Conservation (phyloP, 2,329 filamentous ascomycete species). For the Talaromyces piceae region DNA sequence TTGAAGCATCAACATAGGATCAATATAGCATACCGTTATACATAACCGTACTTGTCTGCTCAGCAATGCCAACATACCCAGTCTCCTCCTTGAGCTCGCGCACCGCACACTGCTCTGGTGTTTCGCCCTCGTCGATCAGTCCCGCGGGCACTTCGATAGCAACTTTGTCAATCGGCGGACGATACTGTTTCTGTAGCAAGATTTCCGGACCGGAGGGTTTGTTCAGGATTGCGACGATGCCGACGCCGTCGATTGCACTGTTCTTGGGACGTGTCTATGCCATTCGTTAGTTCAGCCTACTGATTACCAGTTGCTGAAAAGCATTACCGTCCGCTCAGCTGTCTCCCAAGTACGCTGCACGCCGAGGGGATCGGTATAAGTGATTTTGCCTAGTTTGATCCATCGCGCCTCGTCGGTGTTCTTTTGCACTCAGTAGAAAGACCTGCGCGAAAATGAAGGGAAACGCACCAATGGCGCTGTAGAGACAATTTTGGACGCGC, state of each 20-base stretch:
- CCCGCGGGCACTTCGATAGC: slow-evolving; percentile 54
- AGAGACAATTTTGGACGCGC: slow-evolving; percentile 8
- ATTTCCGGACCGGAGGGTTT: slow-evolving; percentile 28
- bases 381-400: slow-evolving; percentile 36
- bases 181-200: slow-evolving; percentile 50
- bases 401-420: slow-evolving; percentile 34
- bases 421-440: slow-evolving; percentile 16
- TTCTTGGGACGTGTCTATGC: slow-evolving; percentile 42
- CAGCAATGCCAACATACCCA: slow-evolving; percentile 45
- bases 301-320: not conserved
- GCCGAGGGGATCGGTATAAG: slow-evolving; percentile 37
- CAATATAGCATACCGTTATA: slow-evolving; percentile 35
- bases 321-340: slow-evolving; percentile 34
- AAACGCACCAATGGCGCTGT: slow-evolving; percentile 8
- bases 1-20: no score
- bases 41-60: slow-evolving; percentile 37
- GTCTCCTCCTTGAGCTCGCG: slow-evolving; percentile 54
- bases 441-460: not conserved
- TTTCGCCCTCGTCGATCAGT: slow-evolving; percentile 51
- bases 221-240: slow-evolving; percentile 44
- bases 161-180: slow-evolving; percentile 49
- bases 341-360: slow-evolving; percentile 39
- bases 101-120: slow-evolving; percentile 48
- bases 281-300: not conserved
- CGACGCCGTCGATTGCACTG: slow-evolving; percentile 49